phyloP scores from a whole-genome alignment of 345 rosid genomes.

The Arabis hirsuta region DNA sequence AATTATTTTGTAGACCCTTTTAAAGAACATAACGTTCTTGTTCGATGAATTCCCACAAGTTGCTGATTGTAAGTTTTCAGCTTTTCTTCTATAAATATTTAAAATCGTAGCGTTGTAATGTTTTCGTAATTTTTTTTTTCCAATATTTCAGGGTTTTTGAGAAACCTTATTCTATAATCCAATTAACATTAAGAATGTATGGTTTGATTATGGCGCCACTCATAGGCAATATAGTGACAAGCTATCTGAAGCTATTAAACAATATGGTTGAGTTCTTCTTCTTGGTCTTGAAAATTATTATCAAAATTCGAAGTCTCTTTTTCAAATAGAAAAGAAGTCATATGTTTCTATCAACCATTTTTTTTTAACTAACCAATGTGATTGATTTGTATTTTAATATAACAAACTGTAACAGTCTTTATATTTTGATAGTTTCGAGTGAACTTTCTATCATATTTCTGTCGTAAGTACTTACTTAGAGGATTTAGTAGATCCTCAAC shows the following conservation, averaged over 20 bases:
- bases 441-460: too few species aligned
- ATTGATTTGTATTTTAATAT: too few species aligned
- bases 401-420: too few species aligned
- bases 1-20: constrained; percentile 44
- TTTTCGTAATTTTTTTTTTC: background rate
- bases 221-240: constrained; percentile 48
- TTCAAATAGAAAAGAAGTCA: too few species aligned
- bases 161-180: constrained; percentile 57
- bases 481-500: too few species aligned
- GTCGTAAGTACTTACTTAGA: too few species aligned
- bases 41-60: constrained; percentile 69
- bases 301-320: constrained; percentile 45
- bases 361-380: too few species aligned
- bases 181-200: constrained; percentile 48
- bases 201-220: constrained; percentile 52
- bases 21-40: constrained; percentile 56
- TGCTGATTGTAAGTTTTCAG: constrained; percentile 59
- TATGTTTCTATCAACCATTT: too few species aligned
- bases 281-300: constrained; percentile 44
- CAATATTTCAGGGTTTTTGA: constrained; percentile 63
- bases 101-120: background rate
- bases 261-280: constrained; percentile 45
- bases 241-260: constrained; percentile 60
- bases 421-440: too few species aligned
- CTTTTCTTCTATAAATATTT: background rate